Base-by-base conservation (phyloP, 495 filamentous ascomycete genomes). In the Articulospora tetracladia region DNA sequence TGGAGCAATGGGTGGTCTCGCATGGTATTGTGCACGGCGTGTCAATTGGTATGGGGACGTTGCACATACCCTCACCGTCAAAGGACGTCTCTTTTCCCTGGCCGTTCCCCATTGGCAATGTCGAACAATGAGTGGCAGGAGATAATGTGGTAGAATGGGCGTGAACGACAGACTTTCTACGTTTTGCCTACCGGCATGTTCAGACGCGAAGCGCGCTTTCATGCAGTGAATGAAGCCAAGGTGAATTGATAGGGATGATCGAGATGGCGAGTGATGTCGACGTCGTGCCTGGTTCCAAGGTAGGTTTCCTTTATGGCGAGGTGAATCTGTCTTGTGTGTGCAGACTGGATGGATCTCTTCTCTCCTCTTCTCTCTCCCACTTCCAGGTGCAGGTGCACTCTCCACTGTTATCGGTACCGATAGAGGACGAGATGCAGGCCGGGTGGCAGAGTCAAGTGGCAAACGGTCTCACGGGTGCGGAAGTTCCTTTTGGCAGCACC, bases 11-110 rank as follows among this genome's bases (percentile, higher is more conserved):
- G 39, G 58, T 24, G 44, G 46, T 32, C 48, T 23, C 20, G 39
- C 27, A 39, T 52, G 24, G 19, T 34, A 13, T 55, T 24, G 13
- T 49, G 32, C 34, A 28, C 1, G 19, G 48, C 41, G 13, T 53
- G 56, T 57, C 20, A 20, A 22, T 22, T 49, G 22, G 11, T n/a
- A 12, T 53, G 20, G n/a, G 59, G 66, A 27, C 67, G 65, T 34
- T 59, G 26, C 46, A 52, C 89, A 69, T 75, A 97, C 93, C 90
- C 82, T 96, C 91, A 77, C 96, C 92, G 72, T 88, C 89, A 77
- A 92, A 88, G 68, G 89, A 86, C 75, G 97, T 84, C 71, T 88
- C 92, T 73, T 97, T 97, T 71, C 94, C 94, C 71, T 91, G 91
- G 68, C 83, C 85, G 73, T 98, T 97, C 69, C 94, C 94, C 94